Conservation (phyloP, 306 rosid genomes). For the Cyamopsis tetragonoloba region DNA sequence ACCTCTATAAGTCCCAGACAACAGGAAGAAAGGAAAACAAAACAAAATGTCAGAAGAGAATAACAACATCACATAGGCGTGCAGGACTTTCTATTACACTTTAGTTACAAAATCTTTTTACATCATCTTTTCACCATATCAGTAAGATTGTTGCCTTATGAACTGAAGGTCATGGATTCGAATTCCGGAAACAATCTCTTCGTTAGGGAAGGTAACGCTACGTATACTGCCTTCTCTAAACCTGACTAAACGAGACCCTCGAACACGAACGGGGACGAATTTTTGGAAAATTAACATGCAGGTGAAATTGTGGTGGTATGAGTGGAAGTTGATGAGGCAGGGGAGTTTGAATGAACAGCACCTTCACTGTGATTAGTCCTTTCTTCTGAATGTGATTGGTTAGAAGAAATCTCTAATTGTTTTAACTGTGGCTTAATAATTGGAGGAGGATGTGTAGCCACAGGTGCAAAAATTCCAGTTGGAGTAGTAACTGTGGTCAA, state of each 20-base stretch:
- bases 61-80: not conserved
- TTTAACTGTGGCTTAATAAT: conserved; percentile 29
- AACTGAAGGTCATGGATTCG: too few relatives aligned
- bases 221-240: too few relatives aligned
- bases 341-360: conserved; percentile 52
- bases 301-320: conserved; percentile 54
- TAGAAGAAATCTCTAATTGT: conserved; percentile 17
- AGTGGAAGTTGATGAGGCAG: conserved; percentile 72
- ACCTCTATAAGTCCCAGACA: too few relatives aligned
- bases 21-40: not conserved
- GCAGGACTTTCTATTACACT: not conserved
- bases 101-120: not conserved
- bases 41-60: not conserved
- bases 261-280: too few relatives aligned
- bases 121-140: too few relatives aligned
- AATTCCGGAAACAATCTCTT: too few relatives aligned
- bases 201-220: too few relatives aligned
- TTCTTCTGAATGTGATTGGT: conserved; percentile 45
- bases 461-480: conserved; percentile 59
- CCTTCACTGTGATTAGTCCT: conserved; percentile 50
- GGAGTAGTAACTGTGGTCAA: conserved; percentile 30
- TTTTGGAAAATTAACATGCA: conserved; percentile 33
- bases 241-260: too few relatives aligned
- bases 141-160: too few relatives aligned
- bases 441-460: conserved; percentile 45